phyloP scores from a whole-genome alignment of 495 filamentous ascomycete species.

The Neurospora sp. region DNA sequence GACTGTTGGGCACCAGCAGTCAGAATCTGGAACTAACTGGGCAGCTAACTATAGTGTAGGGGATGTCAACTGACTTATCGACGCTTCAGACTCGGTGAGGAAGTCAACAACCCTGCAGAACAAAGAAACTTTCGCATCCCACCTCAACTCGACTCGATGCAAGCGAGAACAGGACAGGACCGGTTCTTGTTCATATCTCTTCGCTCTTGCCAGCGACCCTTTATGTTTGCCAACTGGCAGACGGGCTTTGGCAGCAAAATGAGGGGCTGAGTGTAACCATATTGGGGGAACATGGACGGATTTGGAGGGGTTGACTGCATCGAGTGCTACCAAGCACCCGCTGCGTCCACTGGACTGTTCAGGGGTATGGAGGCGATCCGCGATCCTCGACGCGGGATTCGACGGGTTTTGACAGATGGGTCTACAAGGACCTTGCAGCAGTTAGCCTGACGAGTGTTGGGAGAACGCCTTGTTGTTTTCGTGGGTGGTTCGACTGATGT shows the following conservation, averaged over 20 bases:
- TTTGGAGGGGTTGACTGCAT: background rate
- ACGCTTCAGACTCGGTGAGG: background rate
- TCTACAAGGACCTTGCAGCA: background rate
- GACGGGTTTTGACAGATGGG: background rate
- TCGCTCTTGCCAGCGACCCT: background rate
- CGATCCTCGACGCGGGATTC: background rate
- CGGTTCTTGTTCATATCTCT: background rate
- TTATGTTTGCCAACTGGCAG: background rate
- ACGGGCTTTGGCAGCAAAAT: background rate
- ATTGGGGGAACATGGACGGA: background rate
- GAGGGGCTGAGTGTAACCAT: background rate
- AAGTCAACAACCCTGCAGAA: background rate
- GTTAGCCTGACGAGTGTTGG: background rate
- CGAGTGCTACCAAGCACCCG: background rate
- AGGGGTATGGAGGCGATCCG: background rate
- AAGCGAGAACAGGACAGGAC: background rate
- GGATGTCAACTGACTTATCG: background rate
- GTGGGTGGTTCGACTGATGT: background rate
- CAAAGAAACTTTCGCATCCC: background rate
- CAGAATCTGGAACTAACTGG: background rate
- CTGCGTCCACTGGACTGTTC: background rate
- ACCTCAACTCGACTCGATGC: background rate
- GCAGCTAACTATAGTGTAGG: background rate
- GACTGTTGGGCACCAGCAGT: background rate
- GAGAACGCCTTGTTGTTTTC: background rate